These are phyloP conservation scores for Trichoderma orchidacearum DNA, from an alignment of 495 filamentous ascomycete genomes.

Conservation along the genomic window DNA sequence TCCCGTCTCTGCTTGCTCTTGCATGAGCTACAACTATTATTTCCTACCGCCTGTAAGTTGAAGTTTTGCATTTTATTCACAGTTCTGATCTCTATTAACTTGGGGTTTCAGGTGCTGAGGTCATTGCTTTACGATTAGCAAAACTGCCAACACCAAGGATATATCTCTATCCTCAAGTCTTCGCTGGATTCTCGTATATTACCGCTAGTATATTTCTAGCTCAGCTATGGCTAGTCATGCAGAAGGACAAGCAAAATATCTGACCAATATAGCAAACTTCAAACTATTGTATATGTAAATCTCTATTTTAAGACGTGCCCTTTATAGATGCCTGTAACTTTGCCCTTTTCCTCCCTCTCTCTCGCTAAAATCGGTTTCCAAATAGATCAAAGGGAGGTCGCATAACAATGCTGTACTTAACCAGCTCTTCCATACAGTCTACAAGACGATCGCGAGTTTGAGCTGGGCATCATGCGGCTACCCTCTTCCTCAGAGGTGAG, in stretches of 20 bases:
- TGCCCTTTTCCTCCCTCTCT: slow-evolving; percentile 18
- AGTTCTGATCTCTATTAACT: not conserved
- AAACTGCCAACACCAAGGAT: not conserved
- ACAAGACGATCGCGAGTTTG: slow-evolving; percentile 54
- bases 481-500: slow-evolving; percentile 36
- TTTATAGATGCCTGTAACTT: too few species aligned
- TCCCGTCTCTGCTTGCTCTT: too few species aligned
- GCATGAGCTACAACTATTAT: too few species aligned
- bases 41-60: not conserved
- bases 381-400: slow-evolving; percentile 47
- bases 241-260: not conserved
- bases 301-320: too few species aligned
- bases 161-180: not conserved
- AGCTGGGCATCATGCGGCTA: slow-evolving; percentile 43
- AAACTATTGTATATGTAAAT: too few species aligned
- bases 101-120: not conserved
- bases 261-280: too few species aligned
- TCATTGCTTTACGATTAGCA: not conserved
- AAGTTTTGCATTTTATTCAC: not conserved
- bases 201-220: not conserved
- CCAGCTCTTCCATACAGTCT: slow-evolving; percentile 70
- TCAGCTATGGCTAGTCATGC: not conserved
- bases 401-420: slow-evolving; percentile 60
- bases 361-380: slow-evolving; percentile 50
- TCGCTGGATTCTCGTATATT: not conserved